Evolutionary conservation across 306 rosid genomes (phyloP), one percentile per base, ranked within the genome.

Genomic region (Parietaria judaica): DNA sequence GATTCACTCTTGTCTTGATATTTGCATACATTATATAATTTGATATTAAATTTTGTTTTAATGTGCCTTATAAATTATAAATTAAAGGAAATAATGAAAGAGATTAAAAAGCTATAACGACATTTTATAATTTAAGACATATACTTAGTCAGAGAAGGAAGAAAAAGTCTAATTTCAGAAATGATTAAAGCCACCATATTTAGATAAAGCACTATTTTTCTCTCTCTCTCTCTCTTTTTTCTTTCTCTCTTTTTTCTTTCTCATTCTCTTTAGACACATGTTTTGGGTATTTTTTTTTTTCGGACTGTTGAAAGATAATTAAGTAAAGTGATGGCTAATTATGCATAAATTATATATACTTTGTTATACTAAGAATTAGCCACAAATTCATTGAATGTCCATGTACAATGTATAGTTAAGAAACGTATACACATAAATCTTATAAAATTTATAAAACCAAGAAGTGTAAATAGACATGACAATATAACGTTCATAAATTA

Each of bases 141-240:
- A 5, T 70, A 49, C 23, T 50, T 35, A 72, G 79, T 74, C 81
- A 72, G 68, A 64, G 60, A n/a, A 41, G 9, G 61, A 66, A 46
- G 37, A 50, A 60, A 75, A 76, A 69, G 74, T 64, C 58, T 74
- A 66, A 70, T 71, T 74, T 61, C 63, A 73, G 72, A 76, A 78
- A 81, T 82, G 81, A 82, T 85, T 80, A 85, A 82, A 80, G 84
- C 79, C 65, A 60, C 64, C 47, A 44, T 14, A 71, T 77, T 41
- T 35, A 60, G 47, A 64, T 69, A 38, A 6, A 64, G 60, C 52
- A 57, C 70, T 48, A 46, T 60, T 66, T 50, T 11, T 70, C 75
- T 78, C 57, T 57, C 57, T 51, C 57, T 74, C 68, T 58, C 63
- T 54, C 46, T 60, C 65, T 23, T n/a, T 47, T 51, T 60, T 66